Evolutionary conservation across 2,329 filamentous ascomycete species (phyloP), one percentile per base, ranked within the genome.

Genomic region (Dactylellina drechsleri): DNA sequence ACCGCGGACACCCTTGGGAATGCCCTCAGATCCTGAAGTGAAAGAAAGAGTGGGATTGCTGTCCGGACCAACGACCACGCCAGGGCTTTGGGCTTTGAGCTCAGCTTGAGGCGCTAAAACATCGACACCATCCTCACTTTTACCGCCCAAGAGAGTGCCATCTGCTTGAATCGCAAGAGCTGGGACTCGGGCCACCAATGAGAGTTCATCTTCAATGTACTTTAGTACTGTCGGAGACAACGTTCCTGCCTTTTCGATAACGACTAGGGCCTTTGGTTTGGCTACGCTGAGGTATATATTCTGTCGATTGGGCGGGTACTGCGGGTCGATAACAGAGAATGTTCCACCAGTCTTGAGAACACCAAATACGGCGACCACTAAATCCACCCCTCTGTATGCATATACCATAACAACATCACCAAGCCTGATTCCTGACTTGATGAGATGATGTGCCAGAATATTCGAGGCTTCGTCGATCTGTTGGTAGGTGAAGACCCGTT

Each of bases 361-460:
- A 57, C 93, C 93, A 92, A 97, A 96, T 64, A 93, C 89, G 41
- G 90, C 88, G 6, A 91, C 88, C 0, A 91, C 90, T 47, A 92
- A 83, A 79, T 92, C 92, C 40, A 97, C 93, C 67, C 89, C 89
- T 70, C 93, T 88, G 82, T 97, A 87, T 66, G 92, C 92, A 80
- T 89, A 97, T 77, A 95, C 91, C 92, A 97, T 96, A 79, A 97
- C 92, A 1, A 97, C 93, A 80, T 98, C 93, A 7, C 92, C 93
- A 78, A 88, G 85, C 72, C 89, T 85, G 77, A 92, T 85, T 70
- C 93, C 93, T 79, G 88, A 86, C 59, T 90, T 85, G 64, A 91
- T 87, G 18, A 97, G 85, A 80, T 96, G 87, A 82, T 96, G 89
- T 20, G 92, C 91, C 5, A 97, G 82, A 16, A 88, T 85, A 81